These are phyloP conservation scores for Picea glauca DNA, from an alignment of 75 land plant genomes.

Conservation along the genomic window DNA sequence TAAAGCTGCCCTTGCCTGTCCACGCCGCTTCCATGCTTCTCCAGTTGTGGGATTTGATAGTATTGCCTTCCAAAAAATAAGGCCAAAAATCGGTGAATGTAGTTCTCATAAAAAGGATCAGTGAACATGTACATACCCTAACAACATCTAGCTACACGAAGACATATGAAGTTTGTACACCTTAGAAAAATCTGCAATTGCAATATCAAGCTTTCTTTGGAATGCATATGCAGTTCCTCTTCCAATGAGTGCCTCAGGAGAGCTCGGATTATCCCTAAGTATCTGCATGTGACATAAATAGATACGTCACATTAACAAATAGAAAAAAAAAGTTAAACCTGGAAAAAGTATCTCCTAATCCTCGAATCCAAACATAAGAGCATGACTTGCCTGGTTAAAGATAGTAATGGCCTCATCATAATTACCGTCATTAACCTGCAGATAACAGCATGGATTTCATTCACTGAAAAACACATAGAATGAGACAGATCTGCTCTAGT, in stretches of 20 bases:
- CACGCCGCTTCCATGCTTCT: conserved; percentile 96
- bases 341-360: neutral
- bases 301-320: neutral
- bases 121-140: neutral
- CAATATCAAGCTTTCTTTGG: conserved; percentile 67
- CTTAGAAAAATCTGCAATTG: conserved; percentile 84
- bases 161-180: conserved; percentile 19
- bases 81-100: neutral
- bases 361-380: neutral
- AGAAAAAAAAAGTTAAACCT: neutral
- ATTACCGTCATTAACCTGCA: conserved; percentile 88
- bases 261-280: conserved; percentile 59
- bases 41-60: conserved; percentile 63
- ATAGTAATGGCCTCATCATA: conserved; percentile 70
- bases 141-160: conserved; percentile 1
- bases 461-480: neutral
- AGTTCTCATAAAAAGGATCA: neutral
- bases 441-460: neutral
- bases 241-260: conserved; percentile 82
- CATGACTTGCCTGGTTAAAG: conserved; percentile 63
- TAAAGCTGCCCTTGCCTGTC: conserved; percentile 91
- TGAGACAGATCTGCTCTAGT: no score
- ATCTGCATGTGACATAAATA: conserved; percentile 32
- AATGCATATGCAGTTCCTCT: conserved; percentile 97
- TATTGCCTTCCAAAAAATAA: conserved; percentile 48